Base-by-base conservation (phyloP, 208 protist species). In the Tritrichomonas foetus region DNA sequence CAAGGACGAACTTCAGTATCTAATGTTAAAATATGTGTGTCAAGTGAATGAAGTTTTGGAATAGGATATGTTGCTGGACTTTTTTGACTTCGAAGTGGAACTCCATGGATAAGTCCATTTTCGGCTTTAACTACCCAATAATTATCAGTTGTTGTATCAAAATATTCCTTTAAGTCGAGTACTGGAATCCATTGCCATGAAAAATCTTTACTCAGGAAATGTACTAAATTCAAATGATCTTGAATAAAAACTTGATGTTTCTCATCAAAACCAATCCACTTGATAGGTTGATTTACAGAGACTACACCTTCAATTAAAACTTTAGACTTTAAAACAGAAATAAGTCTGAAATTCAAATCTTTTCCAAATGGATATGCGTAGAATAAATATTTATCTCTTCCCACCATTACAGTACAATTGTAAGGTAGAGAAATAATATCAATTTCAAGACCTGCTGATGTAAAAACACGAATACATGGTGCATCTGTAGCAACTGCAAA, bases 401-500 rank as follows among this genome's bases (percentile, higher is more conserved):
- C 78, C 11, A 57, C 47, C 78, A 89, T 89, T 57, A 47, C 30
- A 39, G 25, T 53, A 16, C 44, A 53, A 57, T 53, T 22, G 5
- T 41, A 47, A 11, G 78, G 78, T 39, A 39, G 25, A 57, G 41
- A 8, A 47, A 89, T 44, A 11, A 47, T 39, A 3, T 47, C 78
- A 44, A 89, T 89, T 39, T 89, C 78, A 33, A 89, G 47, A 5
- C 78, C 78, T 2, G 78, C 44, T 39, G 47, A 61, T 16, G 44
- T 89, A 50, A 89, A 89, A 0, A 89, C 33, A 22, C 47, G 25
- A 57, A 89, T 49, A 61, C 41, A 33, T n/a, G 44, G 44, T 2
- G 47, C 2, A 89, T 89, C 78, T 39, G 78, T 89, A 22, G 41
- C 78, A 36, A 89, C 44, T 33, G 47, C 47, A 89, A 89, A 89